Base-by-base conservation (phyloP, 768 basidiomycete species). In the Clitopilus hobsonii region DNA sequence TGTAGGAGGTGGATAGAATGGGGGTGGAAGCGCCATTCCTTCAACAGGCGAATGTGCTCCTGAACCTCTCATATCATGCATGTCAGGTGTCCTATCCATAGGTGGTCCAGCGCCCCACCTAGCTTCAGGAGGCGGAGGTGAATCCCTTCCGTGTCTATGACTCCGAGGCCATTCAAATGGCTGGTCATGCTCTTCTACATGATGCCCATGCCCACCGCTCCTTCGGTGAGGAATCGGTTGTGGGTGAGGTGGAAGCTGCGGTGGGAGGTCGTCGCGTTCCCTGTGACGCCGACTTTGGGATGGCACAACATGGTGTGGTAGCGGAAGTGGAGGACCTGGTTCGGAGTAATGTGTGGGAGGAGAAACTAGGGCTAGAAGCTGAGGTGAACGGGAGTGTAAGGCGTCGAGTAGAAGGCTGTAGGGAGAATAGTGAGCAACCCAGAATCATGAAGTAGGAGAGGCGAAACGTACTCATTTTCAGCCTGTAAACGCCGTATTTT, bases 401-500 rank as follows among this genome's bases (percentile, higher is more conserved):
- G 73, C 68, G 55, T 76, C 74, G 20, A 76, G 64, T 18, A 76
- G 65, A 14, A 75, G 67, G 47, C 74, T 76, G 52, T 20, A 28
- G 8, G 26, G 49, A 25, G 5, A 5, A 22, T 51, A 3, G 5
- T 51, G 11, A 27, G 27, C 6, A 14, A 16, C 5, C 22, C 5
- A 23, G 13, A n/a, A 25, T 38, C 16, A 51, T 27, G 1, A 36
- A 22, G 29, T 20, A 36, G 41, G 47, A 20, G 20, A 49, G 22
- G 36, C 29, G 32, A 5, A 6, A 65, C 76, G 47, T 52, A 81
- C 79, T 80, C 76, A 56, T 80, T 79, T 61, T 81, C 80, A 1
- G 74, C 75, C 54, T 80, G 75, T 2, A 81, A 65, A 53, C 71
- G 73, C 60, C 75, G 74, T 18, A 73, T 67, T 59, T 75, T 79